These are phyloP conservation scores for Yamagishiella unicocca DNA, from an alignment of 139 green algal species.

Conservation along the genomic window DNA sequence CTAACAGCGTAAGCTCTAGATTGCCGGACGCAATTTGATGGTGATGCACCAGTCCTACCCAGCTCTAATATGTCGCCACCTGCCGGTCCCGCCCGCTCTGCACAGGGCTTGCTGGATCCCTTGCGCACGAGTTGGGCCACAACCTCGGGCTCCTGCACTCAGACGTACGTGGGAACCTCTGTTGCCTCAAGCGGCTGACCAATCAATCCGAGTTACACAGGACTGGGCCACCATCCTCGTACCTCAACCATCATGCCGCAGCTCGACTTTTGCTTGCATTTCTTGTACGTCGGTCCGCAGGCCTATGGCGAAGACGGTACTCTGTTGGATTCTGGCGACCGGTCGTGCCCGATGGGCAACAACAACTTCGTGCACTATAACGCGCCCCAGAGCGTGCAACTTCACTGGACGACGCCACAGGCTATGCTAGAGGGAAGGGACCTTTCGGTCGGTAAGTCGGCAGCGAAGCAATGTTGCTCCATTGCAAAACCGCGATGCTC, in stretches of 20 bases:
- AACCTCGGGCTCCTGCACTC: conserved; percentile 17
- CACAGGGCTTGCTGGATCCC: neutral
- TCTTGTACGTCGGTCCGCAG: no score
- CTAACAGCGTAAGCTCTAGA: neutral
- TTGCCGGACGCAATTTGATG: no score
- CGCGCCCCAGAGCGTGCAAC: neutral
- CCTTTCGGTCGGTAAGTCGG: no score
- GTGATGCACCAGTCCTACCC: neutral
- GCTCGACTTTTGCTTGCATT: no score
- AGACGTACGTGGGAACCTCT: neutral
- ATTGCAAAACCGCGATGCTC: no score
- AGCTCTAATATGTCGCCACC: neutral
- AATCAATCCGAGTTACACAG: no score
- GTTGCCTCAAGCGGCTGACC: neutral
- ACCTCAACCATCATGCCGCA: no score
- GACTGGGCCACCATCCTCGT: no score
- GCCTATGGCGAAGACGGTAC: neutral
- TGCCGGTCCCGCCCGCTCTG: neutral
- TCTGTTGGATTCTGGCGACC: neutral
- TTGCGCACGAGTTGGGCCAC: conserved; percentile 26
- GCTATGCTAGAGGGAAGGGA: neutral
- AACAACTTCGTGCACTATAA: neutral
- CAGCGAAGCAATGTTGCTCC: no score
- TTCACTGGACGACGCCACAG: neutral
- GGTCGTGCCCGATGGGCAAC: neutral